phyloP scores from a whole-genome alignment of 805 yeast species.

The Yarrowia divulgata region DNA sequence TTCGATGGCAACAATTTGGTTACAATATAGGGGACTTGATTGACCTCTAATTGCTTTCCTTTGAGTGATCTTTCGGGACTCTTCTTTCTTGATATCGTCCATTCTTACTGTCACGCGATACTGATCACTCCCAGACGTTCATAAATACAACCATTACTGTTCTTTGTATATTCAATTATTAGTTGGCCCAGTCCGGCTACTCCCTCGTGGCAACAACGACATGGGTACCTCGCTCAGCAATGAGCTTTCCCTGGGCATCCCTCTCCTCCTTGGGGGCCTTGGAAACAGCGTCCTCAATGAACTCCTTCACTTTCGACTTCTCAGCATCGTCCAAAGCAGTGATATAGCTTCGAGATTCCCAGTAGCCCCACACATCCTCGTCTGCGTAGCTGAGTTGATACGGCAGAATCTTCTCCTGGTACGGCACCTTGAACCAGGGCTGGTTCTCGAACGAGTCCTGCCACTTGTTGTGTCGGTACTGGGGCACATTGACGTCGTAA shows the following conservation, averaged over 20 bases:
- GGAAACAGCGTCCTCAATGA: neutral
- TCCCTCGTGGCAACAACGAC: slow-evolving; percentile 19
- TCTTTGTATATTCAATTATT: too few relatives aligned
- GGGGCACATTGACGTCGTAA: slow-evolving; percentile 60
- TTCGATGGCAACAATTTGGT: too few relatives aligned
- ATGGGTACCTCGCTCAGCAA: slow-evolving; percentile 27
- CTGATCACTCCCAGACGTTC: too few relatives aligned
- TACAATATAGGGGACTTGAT: too few relatives aligned
- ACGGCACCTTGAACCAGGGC: slow-evolving; percentile 51
- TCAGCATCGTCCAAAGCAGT: slow-evolving; percentile 55
- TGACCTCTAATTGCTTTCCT: too few relatives aligned
- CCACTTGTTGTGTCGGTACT: slow-evolving; percentile 59
- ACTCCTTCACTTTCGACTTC: slow-evolving; percentile 44
- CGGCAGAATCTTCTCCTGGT: slow-evolving; percentile 51
- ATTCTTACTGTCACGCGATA: too few relatives aligned
- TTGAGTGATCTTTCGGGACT: too few relatives aligned
- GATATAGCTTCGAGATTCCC: slow-evolving; percentile 64
- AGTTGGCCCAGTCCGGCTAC: too few relatives aligned
- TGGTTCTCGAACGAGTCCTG: slow-evolving; percentile 50
- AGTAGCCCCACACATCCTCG: slow-evolving; percentile 56
- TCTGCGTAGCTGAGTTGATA: slow-evolving; percentile 47
- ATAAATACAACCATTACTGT: too few relatives aligned
- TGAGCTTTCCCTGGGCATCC: neutral
- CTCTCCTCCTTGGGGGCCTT: slow-evolving; percentile 14
- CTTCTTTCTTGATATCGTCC: too few relatives aligned